Evolutionary conservation across 345 rosid genomes (phyloP), one percentile per base, ranked within the genome.

Genomic region (Camelina laxa): DNA sequence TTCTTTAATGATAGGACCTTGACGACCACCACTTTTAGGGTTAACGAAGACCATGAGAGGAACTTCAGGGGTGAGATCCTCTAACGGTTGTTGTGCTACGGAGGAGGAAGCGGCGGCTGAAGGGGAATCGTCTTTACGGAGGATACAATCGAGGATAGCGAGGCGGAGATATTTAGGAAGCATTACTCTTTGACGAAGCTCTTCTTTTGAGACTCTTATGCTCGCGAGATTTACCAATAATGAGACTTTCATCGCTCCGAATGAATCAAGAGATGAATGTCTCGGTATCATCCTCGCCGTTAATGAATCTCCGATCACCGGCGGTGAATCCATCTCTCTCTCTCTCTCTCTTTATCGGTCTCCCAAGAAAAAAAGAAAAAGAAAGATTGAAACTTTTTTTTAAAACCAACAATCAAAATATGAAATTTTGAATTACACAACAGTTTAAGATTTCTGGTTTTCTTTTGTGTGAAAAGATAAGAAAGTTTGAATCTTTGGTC

Each of bases 41-140:
- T 92, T 96, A 63, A 96, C 83, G 33, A 96, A 92, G 15, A 96
- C 94, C 6, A 91, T 85, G 70, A 96, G 21, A 17, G 99, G 99
- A 3, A 87, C 80, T 24, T 91, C 94, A 8, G 96, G 94, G 1
- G 82, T 55, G 0, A 24, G 12, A 53, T 45, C 30, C 4, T 27
- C 30, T 27, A 3, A 27, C 30, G 5, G 2, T 14, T 36, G 4
- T 38, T 9, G 14, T 24, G 65, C 20, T 47, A 35, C 59, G 22
- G 74, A 70, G 64, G 62, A 20, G 50, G 54, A 58, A 13, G 42
- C 11, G 36, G 48, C 84, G 57, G 75, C 48, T 9, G 41, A 38
- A 27, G 75, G 82, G 20, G 69, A 54, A 31, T 51, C 80, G 21
- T 87, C 87, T 83, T 81, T 84, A 60, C 79, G 78, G 73, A 73